Evolutionary conservation across 75 land plant genomes (phyloP).

Genomic region (Larix kaempferi): DNA sequence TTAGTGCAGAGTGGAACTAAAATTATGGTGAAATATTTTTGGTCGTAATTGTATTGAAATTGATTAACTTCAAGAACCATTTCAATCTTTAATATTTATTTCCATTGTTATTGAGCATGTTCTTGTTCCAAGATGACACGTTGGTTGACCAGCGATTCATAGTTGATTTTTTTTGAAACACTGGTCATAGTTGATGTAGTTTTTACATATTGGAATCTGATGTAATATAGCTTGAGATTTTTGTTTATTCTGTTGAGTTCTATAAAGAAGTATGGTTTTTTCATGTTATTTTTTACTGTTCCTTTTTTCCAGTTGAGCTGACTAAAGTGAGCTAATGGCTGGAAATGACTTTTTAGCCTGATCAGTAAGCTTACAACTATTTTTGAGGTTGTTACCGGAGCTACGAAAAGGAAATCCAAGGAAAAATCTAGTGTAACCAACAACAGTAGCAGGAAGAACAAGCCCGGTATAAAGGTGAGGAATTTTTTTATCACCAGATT

Average conservation of each 20-base stretch:
- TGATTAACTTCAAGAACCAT: background rate
- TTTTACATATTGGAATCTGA: no score
- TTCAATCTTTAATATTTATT: background rate
- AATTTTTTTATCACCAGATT: background rate
- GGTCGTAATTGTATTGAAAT: background rate
- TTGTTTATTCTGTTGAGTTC: no score
- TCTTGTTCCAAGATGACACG: background rate
- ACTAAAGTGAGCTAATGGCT: constrained; percentile 2
- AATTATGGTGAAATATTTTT: background rate
- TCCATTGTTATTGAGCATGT: background rate
- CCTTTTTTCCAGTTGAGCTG: no score
- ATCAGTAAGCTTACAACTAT: constrained; percentile 76
- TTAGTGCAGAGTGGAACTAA: background rate
- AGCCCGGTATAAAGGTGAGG: constrained; percentile 25
- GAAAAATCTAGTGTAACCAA: constrained; percentile 44
- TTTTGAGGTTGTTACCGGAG: constrained; percentile 66
- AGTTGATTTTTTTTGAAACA: no score
- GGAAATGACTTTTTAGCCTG: constrained; percentile 66
- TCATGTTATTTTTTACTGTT: no score
- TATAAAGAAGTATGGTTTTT: no score
- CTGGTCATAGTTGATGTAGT: no score
- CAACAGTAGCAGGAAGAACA: constrained; percentile 28
- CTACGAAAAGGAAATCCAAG: constrained; percentile 29
- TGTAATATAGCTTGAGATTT: no score
- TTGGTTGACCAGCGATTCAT: background rate